Evolutionary conservation across 2,329 filamentous ascomycete genomes (phyloP), one percentile per base, ranked within the genome.

Genomic region (Metarhizium rileyi): DNA sequence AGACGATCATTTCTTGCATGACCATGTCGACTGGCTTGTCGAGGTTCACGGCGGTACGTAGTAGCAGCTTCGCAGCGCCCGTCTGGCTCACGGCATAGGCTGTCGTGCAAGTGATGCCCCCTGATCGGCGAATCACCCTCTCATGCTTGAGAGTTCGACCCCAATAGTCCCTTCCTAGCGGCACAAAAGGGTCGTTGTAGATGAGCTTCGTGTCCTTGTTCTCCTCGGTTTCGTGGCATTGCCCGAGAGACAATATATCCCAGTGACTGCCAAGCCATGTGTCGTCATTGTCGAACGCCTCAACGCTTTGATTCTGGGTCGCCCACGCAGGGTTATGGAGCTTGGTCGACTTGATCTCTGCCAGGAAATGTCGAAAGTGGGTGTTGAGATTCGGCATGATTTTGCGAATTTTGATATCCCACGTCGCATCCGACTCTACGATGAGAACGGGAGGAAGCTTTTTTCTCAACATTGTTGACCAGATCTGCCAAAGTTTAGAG

Each of bases 381-480:
- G 6, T 10, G 51, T 61, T 61, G 12, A 59, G 49, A 36, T 46
- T 47, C 10, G 50, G 44, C 56, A 61, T 61, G 50, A 59, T 57
- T 12, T 52, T 50, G 4, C 57, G 57, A 16, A 62, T 30, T 41
- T 62, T 55, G 43, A 61, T 28, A 35, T 63, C 60, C 60, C 59
- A 63, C 5, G 53, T 55, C 18, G 61, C 59, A 48, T 63, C 61
- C 26, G 60, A 60, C 38, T 64, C 62, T 22, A 64, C 48, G 42
- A 63, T 54, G 20, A 64, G 48, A 35, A 59, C 50, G 5, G 59
- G 56, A 49, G 20, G 46, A 25, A 51, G 38, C 33, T 54, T 55
- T 23, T 52, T 47, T 12, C 55, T 50, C 20, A 63, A 54, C 50
- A 59, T 57, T 14, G 59, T 51, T 23, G 51, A 50, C 61, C 61